Conservation (phyloP, 2,329 filamentous ascomycete species). For the Knufia petricola region DNA sequence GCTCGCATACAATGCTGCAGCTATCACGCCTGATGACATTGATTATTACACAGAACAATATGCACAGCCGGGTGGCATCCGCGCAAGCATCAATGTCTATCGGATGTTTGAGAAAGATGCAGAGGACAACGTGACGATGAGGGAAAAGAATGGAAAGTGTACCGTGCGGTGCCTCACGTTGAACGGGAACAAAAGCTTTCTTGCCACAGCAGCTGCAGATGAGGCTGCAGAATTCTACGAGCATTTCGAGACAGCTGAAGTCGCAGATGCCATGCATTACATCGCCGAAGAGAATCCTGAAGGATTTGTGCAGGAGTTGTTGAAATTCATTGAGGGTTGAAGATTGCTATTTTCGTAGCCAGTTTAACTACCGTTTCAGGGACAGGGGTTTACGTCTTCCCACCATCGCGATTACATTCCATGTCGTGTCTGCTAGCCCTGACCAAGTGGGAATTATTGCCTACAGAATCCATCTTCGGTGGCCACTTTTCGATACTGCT, state of each 20-base stretch:
- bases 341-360: too few species aligned
- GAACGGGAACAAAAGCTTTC: constrained; percentile 25
- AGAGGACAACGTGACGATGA: constrained; percentile 25
- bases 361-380: too few species aligned
- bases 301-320: constrained; percentile 27
- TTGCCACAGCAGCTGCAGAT: constrained; percentile 22
- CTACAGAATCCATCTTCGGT: too few species aligned
- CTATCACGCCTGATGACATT: constrained; percentile 29
- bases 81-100: constrained; percentile 29
- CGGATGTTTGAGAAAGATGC: constrained; percentile 28
- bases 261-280: constrained; percentile 29
- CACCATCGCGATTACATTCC: too few species aligned
- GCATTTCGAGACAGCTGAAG: constrained; percentile 20
- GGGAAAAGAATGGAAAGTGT: constrained; percentile 26
- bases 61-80: constrained; percentile 28
- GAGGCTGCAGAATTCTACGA: constrained; percentile 29
- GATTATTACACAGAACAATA: constrained; percentile 33
- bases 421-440: too few species aligned
- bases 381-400: too few species aligned
- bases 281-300: constrained; percentile 33
- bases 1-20: constrained; percentile 29
- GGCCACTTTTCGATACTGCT: too few species aligned
- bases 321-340: constrained; percentile 23
- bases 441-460: too few species aligned
- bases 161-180: constrained; percentile 26